Base-by-base conservation (phyloP, 1,284 basidiomycete genomes). In the Leccinum solheimii region DNA sequence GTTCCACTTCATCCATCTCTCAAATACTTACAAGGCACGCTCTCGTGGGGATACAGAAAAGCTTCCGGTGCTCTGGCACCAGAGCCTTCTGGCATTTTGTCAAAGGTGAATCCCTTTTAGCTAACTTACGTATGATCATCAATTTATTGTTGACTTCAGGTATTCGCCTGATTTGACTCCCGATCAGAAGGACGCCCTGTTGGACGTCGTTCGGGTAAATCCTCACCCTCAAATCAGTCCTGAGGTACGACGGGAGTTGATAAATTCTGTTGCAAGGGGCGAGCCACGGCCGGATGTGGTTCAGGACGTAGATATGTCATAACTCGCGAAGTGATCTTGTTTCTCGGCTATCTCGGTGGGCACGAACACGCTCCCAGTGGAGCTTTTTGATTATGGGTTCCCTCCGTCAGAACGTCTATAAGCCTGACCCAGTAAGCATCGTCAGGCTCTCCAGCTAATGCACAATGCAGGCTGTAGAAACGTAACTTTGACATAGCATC, bases 51-150 rank as follows among this genome's bases (percentile, higher is more conserved):
- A 90, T 58, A 79, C 85, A 2, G 87, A 90, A 62, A 88, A 89
- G 74, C 82, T 97, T 61, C 97, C 97, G 7, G 97, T 99, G 11
- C 81, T 99, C 13, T 99, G 97, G 97, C 95, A 99, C 75, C 97
- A 99, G 78, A 94, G 92, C 74, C 81, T 99, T 62, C 83, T 99
- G 7, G 94, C 97, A 5, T 98, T 99, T 73, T 89, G 86, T 36
- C 97, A 99, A 78, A 82, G 96, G 92, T 94, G 64, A 48, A 60
- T 80, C 70, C 19, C n/a, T 57, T 54, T 56, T n/a, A 64, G 56
- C 52, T 26, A 36, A 30, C 56, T 52, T 58, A 26, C 49, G 9
- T 55, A 21, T 48, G 36, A 53, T 53, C 11, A 32, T 38, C 53
- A 57, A 26, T 27, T 62, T 56, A 66, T 45, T 11, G 3, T 23